phyloP scores from a whole-genome alignment of 495 filamentous ascomycete genomes.

The Thozetella sp. region DNA sequence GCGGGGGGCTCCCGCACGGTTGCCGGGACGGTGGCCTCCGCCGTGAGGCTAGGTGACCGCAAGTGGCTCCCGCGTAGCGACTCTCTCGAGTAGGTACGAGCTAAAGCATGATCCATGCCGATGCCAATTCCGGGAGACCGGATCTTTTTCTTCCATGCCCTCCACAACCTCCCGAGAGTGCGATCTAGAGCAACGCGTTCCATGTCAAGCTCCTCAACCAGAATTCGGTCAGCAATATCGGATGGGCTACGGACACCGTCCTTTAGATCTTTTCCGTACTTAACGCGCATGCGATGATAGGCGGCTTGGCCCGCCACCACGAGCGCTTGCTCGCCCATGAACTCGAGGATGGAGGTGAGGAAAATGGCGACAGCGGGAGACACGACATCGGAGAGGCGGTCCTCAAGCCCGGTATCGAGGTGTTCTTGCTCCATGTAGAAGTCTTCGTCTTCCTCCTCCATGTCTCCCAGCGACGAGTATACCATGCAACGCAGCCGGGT shows the following conservation, averaged over 20 bases:
- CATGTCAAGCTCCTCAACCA: slow-evolving; percentile 90
- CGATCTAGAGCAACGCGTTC: slow-evolving; percentile 89
- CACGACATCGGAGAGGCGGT: slow-evolving; percentile 65
- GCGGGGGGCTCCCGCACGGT: slow-evolving; percentile 21
- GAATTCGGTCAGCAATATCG: slow-evolving; percentile 59
- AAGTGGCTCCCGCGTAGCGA: slow-evolving; percentile 31
- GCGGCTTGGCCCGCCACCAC: slow-evolving; percentile 88
- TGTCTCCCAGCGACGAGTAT: slow-evolving; percentile 92
- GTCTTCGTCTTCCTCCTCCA: slow-evolving; percentile 98
- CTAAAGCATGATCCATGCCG: slow-evolving; percentile 28
- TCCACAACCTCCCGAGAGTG: slow-evolving; percentile 87
- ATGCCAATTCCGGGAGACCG: slow-evolving; percentile 41
- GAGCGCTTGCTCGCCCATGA: slow-evolving; percentile 88
- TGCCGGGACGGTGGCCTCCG: slow-evolving; percentile 22
- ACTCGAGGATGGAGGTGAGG: slow-evolving; percentile 91
- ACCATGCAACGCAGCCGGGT: slow-evolving; percentile 96
- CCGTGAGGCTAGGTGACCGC: slow-evolving; percentile 36
- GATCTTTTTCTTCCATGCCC: slow-evolving; percentile 89
- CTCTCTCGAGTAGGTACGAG: slow-evolving; percentile 39
- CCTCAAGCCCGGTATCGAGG: slow-evolving; percentile 54
- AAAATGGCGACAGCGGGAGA: slow-evolving; percentile 95
- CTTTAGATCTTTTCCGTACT: slow-evolving; percentile 51
- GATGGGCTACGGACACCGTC: slow-evolving; percentile 39
- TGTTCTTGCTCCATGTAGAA: slow-evolving; percentile 75
- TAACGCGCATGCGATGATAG: slow-evolving; percentile 65